phyloP scores from a whole-genome alignment of 352 stramenopile species.

The Elongisporangium senticosum region DNA sequence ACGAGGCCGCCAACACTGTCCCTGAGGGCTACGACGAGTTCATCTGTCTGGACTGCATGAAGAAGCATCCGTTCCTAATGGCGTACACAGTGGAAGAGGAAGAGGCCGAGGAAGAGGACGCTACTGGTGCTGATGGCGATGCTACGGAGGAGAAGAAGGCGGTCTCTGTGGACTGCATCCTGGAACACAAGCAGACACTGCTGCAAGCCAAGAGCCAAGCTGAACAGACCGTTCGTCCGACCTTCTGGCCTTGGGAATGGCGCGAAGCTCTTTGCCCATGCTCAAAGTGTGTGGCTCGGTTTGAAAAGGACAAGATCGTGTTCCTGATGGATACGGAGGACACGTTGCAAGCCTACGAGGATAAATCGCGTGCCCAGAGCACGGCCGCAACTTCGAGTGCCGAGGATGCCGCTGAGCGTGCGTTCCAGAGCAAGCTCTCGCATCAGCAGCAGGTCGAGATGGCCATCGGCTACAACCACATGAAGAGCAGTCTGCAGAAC shows the following conservation, averaged over 20 bases:
- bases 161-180: conserved; percentile 14
- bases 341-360: conserved; percentile 63
- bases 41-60: conserved; percentile 60
- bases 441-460: conserved; percentile 77
- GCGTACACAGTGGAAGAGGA: conserved; percentile 37
- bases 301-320: conserved; percentile 42
- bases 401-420: conserved; percentile 37
- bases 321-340: conserved; percentile 64
- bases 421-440: conserved; percentile 49
- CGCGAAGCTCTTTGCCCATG: conserved; percentile 51
- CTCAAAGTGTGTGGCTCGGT: conserved; percentile 35
- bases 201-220: conserved; percentile 13
- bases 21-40: conserved; percentile 57
- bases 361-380: conserved; percentile 27
- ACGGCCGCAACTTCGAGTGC: conserved; percentile 13
- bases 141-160: conserved; percentile 4
- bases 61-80: conserved; percentile 56
- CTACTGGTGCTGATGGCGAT: conserved; percentile 5
- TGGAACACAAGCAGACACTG: conserved; percentile 28
- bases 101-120: conserved; percentile 7
- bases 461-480: conserved; percentile 62
- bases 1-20: neutral
- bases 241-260: conserved; percentile 69
- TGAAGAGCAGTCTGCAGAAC: conserved; percentile 64
- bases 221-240: conserved; percentile 20